A percentile compares a stretch with the other conserved stretches of the same genome.
phyloP scores from a whole-genome alignment of 2,329 filamentous ascomycete species.

The Metarhizium anisopliae region DNA sequence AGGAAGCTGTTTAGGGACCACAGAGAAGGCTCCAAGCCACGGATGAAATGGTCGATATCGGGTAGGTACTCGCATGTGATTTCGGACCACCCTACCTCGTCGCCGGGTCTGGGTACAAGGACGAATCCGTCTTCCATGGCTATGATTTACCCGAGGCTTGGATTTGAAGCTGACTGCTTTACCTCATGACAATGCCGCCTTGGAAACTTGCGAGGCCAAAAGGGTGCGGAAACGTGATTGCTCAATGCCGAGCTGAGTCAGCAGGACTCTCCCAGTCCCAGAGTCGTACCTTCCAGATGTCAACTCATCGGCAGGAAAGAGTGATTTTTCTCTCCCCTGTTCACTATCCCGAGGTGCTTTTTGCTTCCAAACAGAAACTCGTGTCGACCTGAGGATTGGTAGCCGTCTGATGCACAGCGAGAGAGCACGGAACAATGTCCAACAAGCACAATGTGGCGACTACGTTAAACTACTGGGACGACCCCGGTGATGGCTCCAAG shows the following conservation, averaged over 20 bases:
- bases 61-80: constrained; percentile 23
- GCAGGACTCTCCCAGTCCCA: not conserved
- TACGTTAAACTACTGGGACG: constrained; percentile 30
- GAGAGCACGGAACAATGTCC: not conserved
- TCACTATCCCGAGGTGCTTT: no score
- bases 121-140: not conserved
- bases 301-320: no score
- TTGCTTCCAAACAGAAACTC: no score
- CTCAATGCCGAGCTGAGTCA: not conserved
- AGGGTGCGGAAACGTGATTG: no score
- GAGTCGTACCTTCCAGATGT: no score
- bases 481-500: constrained; percentile 31
- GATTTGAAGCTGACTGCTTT: no score
- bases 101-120: not conserved
- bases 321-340: no score
- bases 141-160: not conserved
- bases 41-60: constrained; percentile 22
- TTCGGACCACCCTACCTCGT: not conserved
- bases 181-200: no score
- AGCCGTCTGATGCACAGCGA: no score
- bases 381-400: no score
- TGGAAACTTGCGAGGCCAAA: no score
- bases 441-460: constrained; percentile 22
- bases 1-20: constrained; percentile 30
- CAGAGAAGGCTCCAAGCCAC: constrained; percentile 12